A percentile compares a stretch with the other conserved stretches of the same genome.
These are phyloP conservation scores for Clavispora asparagi DNA, from an alignment of 805 yeast genomes.

Conservation along the genomic window DNA sequence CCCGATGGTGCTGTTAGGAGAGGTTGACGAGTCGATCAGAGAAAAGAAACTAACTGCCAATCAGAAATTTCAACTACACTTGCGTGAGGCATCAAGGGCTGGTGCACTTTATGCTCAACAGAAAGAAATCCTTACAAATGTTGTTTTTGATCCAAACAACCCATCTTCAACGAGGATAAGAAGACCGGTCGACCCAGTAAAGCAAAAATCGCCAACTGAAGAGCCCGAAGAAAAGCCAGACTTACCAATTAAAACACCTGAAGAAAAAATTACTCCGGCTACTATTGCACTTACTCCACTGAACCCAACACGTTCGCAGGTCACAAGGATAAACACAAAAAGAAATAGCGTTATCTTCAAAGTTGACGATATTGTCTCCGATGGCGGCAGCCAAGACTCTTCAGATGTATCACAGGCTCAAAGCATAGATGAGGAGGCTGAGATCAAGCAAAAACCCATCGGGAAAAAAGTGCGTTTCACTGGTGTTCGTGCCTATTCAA, in stretches of 20 bases:
- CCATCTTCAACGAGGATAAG: slow-evolving; percentile 20
- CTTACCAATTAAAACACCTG: not conserved
- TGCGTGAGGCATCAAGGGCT: slow-evolving; percentile 32
- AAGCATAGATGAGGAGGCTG: not conserved
- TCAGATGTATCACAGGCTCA: not conserved
- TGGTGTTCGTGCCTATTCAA: slow-evolving; percentile 48
- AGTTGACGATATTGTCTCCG: slow-evolving; percentile 2
- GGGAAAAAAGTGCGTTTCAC: slow-evolving; percentile 46
- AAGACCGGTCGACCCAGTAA: slow-evolving; percentile 3
- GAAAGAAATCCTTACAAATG: slow-evolving; percentile 29
- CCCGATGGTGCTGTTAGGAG: slow-evolving; percentile 14
- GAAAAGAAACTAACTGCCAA: slow-evolving; percentile 26
- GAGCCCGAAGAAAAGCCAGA: not conserved
- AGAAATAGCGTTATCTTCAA: slow-evolving; percentile 24
- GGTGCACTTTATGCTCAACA: slow-evolving; percentile 36
- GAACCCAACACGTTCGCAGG: slow-evolving; percentile 11
- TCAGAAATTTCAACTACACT: slow-evolving; percentile 35
- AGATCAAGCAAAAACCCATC: not conserved
- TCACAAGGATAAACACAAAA: slow-evolving; percentile 14
- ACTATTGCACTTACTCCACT: not conserved
- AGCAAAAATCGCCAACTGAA: not conserved
- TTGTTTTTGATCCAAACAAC: slow-evolving; percentile 36
- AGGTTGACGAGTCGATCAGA: slow-evolving; percentile 5
- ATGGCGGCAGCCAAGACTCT: not conserved
- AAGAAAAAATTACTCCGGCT: not conserved